Base-by-base conservation (phyloP, 306 rosid species). In the Prunus dulcis region DNA sequence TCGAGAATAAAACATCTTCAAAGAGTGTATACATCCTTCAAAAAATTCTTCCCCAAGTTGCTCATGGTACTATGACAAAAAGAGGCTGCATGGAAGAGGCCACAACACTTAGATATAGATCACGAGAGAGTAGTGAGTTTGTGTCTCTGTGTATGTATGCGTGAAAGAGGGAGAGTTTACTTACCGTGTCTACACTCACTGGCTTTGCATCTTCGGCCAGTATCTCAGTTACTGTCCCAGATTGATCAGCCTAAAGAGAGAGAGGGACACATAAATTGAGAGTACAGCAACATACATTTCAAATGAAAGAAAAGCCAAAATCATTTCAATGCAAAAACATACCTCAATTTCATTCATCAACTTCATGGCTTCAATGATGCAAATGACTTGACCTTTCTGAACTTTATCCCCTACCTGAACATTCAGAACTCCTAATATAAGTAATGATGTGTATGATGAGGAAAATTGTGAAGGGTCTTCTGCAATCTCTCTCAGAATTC, bases 291-390 rank as follows among this genome's bases (percentile, higher is more conserved):
- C 2, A 2, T 61, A 18, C 2, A 2, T 61, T 17, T 64, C 60
- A 47, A 73, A 60, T 43, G 77, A 57, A 45, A 17, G 46, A 5
- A 18, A 6, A 12, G 30, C 77, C 30, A 27, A 2, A 72, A 43
- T 72, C 27, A 19, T n/a, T 19, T 28, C n/a, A 69, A 22, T 32
- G 38, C n/a, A 51, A 38, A 61, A 12, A 6, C 72, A 64, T 83
- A 93, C 98, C 88, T 94, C 98, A 73, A 94, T 90, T 78, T 94
- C 98, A 77, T 94, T 94, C 98, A 94, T 90, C 82, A 94, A 82
- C 82, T 94, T 94, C 98, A 94, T 94, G 77, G 97, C 98, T 85
- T 94, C 98, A 71, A 94, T 83, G 68, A 94, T 94, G 86, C 98
- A 94, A 45, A 94, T 2, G 28, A 87, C 87, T 81, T 94, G 97